These are phyloP conservation scores for Gloeostereum incarnatum DNA, from an alignment of 768 basidiomycete species.

Conservation along the genomic window DNA sequence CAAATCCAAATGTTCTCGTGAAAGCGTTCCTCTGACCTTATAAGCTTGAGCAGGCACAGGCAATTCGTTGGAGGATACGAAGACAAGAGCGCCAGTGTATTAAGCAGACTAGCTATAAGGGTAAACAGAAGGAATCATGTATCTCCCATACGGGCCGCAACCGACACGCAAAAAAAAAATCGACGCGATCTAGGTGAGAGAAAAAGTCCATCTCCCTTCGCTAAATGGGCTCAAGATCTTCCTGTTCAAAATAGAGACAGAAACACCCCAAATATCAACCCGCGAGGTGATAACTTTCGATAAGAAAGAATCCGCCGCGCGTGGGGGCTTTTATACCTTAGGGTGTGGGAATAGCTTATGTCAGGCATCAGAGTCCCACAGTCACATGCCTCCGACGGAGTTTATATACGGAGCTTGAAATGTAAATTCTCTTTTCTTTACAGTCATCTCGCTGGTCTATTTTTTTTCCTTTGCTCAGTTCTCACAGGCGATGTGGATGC, in stretches of 20 bases:
- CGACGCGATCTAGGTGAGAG: constrained; percentile 5
- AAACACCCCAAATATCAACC: constrained; percentile 7
- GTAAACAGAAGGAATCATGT: no score
- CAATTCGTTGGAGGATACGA: no score
- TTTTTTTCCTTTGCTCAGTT: background rate
- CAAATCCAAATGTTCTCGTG: no score
- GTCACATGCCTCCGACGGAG: constrained; percentile 1
- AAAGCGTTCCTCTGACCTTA: no score
- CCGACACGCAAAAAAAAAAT: background rate
- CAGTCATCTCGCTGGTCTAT: constrained; percentile 3
- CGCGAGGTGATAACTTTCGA: constrained; percentile 7
- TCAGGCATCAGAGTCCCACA: background rate
- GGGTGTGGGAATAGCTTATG: background rate
- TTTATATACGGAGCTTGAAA: background rate
- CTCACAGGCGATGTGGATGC: background rate
- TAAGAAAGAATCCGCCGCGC: background rate
- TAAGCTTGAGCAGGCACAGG: no score
- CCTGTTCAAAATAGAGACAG: background rate
- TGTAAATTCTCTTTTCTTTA: constrained; percentile 3
- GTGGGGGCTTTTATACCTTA: background rate
- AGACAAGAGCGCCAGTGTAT: no score
- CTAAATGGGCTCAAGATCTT: constrained; percentile 5
- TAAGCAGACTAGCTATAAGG: no score
- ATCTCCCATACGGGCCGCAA: constrained; percentile 6
- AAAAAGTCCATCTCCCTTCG: constrained; percentile 5